Base-by-base conservation (phyloP, 2,329 filamentous ascomycete genomes). In the Diaporthe helianthi region DNA sequence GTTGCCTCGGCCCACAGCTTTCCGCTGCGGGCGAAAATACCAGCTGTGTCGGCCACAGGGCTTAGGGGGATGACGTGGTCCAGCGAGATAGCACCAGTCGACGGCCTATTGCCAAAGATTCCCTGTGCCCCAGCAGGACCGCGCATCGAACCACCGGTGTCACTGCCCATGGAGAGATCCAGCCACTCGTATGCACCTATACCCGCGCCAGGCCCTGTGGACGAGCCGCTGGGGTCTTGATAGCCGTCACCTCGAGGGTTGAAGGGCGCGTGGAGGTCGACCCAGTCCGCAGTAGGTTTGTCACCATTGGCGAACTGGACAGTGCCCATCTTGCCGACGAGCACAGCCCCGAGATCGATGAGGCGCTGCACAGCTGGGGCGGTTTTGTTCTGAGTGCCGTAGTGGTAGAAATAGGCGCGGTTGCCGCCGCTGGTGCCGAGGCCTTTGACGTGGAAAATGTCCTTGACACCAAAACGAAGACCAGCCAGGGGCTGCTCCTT, bases 401-500 rank as follows among this genome's bases (percentile, higher is more conserved):
- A 88, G 2, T 90, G 78, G 71, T 84, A 78, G 67, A 86, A 86
- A 80, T 84, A 91, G 1, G 88, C 87, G 49, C 86, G 80, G 72
- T 87, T 90, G 0, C 88, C 88, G 67, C 84, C 83, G 5, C 82
- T 82, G 0, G 84, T 88, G 44, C 83, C 83, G 2, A 89, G 75
- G 2, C 89, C 89, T 1, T 72, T 73, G 2, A 76, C 69, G 3
- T 72, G 82, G 73, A 83, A 88, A 55, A 90, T 87, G 72, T 91
- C 89, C 75, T 91, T 92, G 67, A 91, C 82, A 0, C 84, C 88
- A 0, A 91, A 76, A 22, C 89, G 83, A 4, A 89, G 83, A 22
- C 89, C 89, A 6, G 87, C 85, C 0, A 91, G 80, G 0, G 88
- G 88, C 73, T 87, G 84, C n/a, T 82, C 79, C 0, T 77, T 73